phyloP scores from a whole-genome alignment of 1,284 basidiomycete genomes.

The Sporisorium scitamineum region DNA sequence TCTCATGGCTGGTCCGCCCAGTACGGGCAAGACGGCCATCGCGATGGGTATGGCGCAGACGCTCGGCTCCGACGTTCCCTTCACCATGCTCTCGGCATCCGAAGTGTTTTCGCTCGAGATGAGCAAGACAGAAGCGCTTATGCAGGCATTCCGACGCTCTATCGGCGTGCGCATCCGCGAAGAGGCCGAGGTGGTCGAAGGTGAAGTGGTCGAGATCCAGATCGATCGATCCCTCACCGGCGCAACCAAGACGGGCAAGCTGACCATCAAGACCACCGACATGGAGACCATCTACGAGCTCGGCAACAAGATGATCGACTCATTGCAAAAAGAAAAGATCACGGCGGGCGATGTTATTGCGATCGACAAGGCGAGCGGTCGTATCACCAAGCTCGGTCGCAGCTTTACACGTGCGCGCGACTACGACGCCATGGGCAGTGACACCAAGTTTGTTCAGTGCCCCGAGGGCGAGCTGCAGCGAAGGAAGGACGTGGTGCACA shows the following conservation, averaged over 20 bases:
- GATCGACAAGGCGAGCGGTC: conserved; percentile 96
- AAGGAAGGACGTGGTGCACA: conserved; percentile 95
- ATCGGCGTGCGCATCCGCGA: conserved; percentile 98
- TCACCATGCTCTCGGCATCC: conserved; percentile 95
- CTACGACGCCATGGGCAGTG: conserved; percentile 92
- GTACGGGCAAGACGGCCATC: conserved; percentile 96
- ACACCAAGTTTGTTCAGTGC: conserved; percentile 97
- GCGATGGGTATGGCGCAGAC: conserved; percentile 96
- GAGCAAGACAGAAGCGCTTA: conserved; percentile 98
- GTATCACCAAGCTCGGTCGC: conserved; percentile 93
- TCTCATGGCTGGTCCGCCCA: conserved; percentile 94
- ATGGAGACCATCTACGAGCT: conserved; percentile 99
- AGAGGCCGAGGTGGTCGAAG: conserved; percentile 96
- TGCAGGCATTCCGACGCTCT: conserved; percentile 92
- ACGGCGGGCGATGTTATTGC: conserved; percentile 94
- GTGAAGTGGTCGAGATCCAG: conserved; percentile 98
- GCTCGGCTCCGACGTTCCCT: conserved; percentile 91
- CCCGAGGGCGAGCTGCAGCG: conserved; percentile 98
- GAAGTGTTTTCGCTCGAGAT: conserved; percentile 95
- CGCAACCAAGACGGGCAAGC: conserved; percentile 95
- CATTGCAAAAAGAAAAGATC: conserved; percentile 95
- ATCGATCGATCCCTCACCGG: conserved; percentile 97
- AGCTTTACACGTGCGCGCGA: conserved; percentile 96
- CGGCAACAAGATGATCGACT: conserved; percentile 99
- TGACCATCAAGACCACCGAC: conserved; percentile 98